Percentiles rank a stretch among this genome's conserved stretches.
Evolutionary conservation across 306 rosid genomes (phyloP).

Genomic region (Gleditsia sinensis): DNA sequence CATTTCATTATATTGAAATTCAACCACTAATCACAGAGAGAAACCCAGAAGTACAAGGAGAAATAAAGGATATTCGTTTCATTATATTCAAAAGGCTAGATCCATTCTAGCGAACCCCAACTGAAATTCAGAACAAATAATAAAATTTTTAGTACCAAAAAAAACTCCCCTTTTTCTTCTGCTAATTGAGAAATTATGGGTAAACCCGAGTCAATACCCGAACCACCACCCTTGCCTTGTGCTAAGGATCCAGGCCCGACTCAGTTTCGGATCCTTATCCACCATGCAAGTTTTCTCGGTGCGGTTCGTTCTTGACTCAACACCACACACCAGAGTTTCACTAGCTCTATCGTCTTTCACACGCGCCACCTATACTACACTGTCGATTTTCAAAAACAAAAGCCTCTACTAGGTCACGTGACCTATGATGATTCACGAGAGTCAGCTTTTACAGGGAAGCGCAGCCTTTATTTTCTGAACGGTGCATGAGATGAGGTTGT

Average conservation of each 20-base stretch:
- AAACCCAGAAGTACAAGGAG: too few species aligned
- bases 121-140: background rate
- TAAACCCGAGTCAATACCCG: conserved; percentile 99
- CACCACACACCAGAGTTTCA: conserved; percentile 50
- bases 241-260: conserved; percentile 34
- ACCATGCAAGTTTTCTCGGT: conserved; percentile 60
- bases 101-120: conserved; percentile 5
- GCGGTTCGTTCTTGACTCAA: conserved; percentile 99
- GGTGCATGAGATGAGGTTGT: conserved; percentile 88
- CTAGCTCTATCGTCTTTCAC: conserved; percentile 14
- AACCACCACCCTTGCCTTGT: conserved; percentile 84
- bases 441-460: conserved; percentile 70
- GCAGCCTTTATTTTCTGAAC: conserved; percentile 94
- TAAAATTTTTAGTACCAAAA: background rate
- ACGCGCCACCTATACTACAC: conserved; percentile 34
- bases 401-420: background rate
- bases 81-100: conserved; percentile 3
- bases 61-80: too few species aligned
- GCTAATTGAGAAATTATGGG: conserved; percentile 45
- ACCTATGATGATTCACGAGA: too few species aligned
- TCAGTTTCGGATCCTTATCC: conserved; percentile 36
- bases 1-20: too few species aligned
- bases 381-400: background rate
- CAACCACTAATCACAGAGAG: too few species aligned
- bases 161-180: background rate